Evolutionary conservation across 1,284 basidiomycete genomes (phyloP).

Genomic region (Heterobasidion annosum): DNA sequence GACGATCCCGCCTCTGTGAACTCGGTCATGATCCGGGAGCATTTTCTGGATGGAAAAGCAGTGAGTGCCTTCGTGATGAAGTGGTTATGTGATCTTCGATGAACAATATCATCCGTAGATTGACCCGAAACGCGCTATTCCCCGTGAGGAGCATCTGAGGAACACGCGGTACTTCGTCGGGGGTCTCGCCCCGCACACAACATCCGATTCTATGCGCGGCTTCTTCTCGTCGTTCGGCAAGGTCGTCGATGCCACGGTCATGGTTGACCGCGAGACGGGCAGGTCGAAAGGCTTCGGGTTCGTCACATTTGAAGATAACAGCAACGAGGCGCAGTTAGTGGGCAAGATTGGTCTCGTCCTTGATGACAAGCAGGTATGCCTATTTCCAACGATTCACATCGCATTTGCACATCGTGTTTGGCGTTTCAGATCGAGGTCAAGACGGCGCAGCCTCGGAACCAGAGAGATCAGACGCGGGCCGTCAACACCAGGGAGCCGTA

Average conservation of each 20-base stretch:
- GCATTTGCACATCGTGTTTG: background rate
- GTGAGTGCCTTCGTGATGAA: constrained; percentile 33
- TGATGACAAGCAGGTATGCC: constrained; percentile 67
- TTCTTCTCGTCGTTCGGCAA: constrained; percentile 76
- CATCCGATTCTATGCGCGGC: constrained; percentile 71
- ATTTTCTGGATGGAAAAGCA: constrained; percentile 87
- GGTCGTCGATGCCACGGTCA: constrained; percentile 86
- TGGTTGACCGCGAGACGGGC: constrained; percentile 87
- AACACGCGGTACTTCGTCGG: constrained; percentile 88
- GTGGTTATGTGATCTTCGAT: background rate
- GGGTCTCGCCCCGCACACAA: constrained; percentile 71
- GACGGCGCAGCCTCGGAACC: constrained; percentile 68
- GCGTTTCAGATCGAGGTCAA: constrained; percentile 75
- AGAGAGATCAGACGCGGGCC: constrained; percentile 44
- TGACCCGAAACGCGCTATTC: constrained; percentile 92
- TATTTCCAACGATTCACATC: background rate
- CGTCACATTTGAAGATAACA: constrained; percentile 80
- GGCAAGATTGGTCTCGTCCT: constrained; percentile 61
- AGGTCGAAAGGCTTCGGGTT: constrained; percentile 94
- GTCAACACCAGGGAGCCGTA: background rate
- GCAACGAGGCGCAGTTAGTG: constrained; percentile 63
- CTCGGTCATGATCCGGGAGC: constrained; percentile 76
- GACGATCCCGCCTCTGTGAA: constrained; percentile 76
- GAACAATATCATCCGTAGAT: constrained; percentile 43
- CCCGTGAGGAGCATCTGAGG: constrained; percentile 75